Evolutionary conservation across 192 early-diverging fungal genomes (phyloP).

Genomic region (Podila epicladia): DNA sequence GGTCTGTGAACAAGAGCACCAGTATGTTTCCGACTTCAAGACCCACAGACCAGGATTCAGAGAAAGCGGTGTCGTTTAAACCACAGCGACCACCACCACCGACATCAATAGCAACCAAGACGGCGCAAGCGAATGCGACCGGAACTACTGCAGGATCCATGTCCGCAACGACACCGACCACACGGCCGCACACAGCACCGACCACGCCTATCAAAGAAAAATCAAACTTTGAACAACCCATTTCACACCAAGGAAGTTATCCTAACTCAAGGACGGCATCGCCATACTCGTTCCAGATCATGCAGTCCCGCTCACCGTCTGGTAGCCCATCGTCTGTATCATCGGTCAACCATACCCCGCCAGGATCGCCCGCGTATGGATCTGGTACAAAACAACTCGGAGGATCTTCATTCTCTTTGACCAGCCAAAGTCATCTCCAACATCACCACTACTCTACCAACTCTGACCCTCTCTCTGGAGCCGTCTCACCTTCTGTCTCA

Average conservation of each 20-base stretch:
- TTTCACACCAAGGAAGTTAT: background rate
- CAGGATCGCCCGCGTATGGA: conserved; percentile 22
- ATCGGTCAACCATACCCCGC: conserved; percentile 30
- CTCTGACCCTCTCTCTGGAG: conserved; percentile 7
- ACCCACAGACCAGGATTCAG: background rate
- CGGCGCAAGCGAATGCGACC: too few relatives aligned
- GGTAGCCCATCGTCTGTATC: conserved; percentile 23
- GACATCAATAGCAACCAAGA: background rate
- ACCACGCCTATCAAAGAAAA: background rate
- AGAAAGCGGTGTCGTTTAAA: background rate
- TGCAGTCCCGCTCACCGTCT: conserved; percentile 39
- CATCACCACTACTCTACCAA: conserved; percentile 38
- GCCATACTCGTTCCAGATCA: conserved; percentile 37
- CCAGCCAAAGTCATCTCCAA: conserved; percentile 8
- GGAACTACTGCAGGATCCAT: background rate
- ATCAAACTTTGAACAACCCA: background rate
- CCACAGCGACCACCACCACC: background rate
- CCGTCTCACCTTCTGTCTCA: conserved; percentile 26
- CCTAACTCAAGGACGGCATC: conserved; percentile 44
- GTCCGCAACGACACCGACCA: background rate
- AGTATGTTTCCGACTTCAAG: conserved; percentile 7
- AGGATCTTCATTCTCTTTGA: background rate
- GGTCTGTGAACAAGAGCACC: background rate
- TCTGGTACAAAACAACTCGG: background rate
- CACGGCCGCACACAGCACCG: background rate